Evolutionary conservation across 305 asterid species (phyloP).

Genomic region (Rubia tinctorum): DNA sequence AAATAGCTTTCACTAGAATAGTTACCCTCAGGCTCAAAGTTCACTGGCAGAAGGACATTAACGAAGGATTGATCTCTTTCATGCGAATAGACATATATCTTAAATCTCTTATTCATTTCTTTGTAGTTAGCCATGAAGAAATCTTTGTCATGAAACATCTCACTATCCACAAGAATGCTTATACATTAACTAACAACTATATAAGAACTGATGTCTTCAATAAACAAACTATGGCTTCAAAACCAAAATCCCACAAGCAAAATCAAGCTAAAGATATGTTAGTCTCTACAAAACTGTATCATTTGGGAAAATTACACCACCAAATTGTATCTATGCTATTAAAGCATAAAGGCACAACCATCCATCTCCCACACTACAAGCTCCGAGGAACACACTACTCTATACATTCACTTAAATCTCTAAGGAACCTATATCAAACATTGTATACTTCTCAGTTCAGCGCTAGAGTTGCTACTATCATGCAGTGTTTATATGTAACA

Average conservation of each 20-base stretch:
- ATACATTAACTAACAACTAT: slow-evolving; percentile 4
- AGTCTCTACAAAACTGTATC: too few relatives aligned
- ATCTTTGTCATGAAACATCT: slow-evolving; percentile 44
- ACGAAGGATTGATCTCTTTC: slow-evolving; percentile 58
- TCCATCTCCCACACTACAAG: too few relatives aligned
- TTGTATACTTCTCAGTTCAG: too few relatives aligned
- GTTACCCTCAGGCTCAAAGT: slow-evolving; percentile 61
- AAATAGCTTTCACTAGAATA: slow-evolving; percentile 94
- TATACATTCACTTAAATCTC: too few relatives aligned
- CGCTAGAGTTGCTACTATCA: too few relatives aligned
- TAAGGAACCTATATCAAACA: too few relatives aligned
- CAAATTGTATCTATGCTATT: too few relatives aligned
- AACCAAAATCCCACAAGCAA: background rate
- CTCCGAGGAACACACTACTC: too few relatives aligned
- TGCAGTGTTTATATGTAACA: too few relatives aligned
- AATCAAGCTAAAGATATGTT: background rate
- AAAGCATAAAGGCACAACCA: too few relatives aligned
- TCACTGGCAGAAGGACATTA: slow-evolving; percentile 49
- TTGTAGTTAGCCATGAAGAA: slow-evolving; percentile 51
- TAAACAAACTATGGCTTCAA: background rate
- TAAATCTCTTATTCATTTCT: slow-evolving; percentile 60
- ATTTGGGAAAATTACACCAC: too few relatives aligned
- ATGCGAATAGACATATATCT: slow-evolving; percentile 70
- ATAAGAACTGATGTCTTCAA: background rate
- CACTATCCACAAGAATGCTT: slow-evolving; percentile 21